Percentiles rank a stretch among this genome's conserved stretches.
phyloP scores from a whole-genome alignment of 23 red algal species.

The Gracilaria domingensis region DNA sequence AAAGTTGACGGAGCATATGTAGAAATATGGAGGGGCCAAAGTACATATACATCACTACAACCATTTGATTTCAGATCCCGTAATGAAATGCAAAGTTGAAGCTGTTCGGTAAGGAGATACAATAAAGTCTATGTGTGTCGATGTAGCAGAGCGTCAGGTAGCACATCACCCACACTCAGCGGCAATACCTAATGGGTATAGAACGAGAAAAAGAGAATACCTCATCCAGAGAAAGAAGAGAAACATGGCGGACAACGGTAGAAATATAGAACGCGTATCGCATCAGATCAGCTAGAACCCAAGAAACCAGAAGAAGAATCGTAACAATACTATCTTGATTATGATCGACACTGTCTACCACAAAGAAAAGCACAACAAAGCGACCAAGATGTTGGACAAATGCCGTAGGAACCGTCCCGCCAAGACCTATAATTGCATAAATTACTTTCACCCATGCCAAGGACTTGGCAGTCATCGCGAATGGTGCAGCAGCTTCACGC shows the following conservation, averaged over 20 bases:
- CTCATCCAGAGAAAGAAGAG: slow-evolving; percentile 36
- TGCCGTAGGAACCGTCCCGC: slow-evolving; percentile 48
- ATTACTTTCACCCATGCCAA: slow-evolving; percentile 58
- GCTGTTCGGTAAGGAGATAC: slow-evolving; percentile 56
- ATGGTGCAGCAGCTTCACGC: slow-evolving; percentile 2
- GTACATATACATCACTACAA: slow-evolving; percentile 58
- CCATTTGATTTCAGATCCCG: slow-evolving; percentile 65
- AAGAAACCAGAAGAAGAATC: slow-evolving; percentile 37
- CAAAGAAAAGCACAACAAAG: slow-evolving; percentile 52
- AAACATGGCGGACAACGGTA: not conserved
- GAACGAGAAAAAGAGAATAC: slow-evolving; percentile 69
- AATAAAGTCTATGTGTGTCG: slow-evolving; percentile 37
- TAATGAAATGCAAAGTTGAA: slow-evolving; percentile 80
- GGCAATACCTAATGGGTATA: slow-evolving; percentile 68
- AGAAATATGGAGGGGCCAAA: slow-evolving; percentile 65
- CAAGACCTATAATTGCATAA: slow-evolving; percentile 62
- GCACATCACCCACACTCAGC: slow-evolving; percentile 71
- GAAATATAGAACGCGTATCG: slow-evolving; percentile 74
- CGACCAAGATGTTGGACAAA: slow-evolving; percentile 59
- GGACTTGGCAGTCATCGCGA: slow-evolving; percentile 37
- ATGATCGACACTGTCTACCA: slow-evolving; percentile 52
- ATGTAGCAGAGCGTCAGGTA: slow-evolving; percentile 36
- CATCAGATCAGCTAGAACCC: slow-evolving; percentile 57
- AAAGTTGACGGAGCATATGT: slow-evolving; percentile 73
- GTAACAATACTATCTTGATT: slow-evolving; percentile 12